These are phyloP conservation scores for Penicillium sp. DNA, from an alignment of 2,329 filamentous ascomycete genomes.

Conservation along the genomic window DNA sequence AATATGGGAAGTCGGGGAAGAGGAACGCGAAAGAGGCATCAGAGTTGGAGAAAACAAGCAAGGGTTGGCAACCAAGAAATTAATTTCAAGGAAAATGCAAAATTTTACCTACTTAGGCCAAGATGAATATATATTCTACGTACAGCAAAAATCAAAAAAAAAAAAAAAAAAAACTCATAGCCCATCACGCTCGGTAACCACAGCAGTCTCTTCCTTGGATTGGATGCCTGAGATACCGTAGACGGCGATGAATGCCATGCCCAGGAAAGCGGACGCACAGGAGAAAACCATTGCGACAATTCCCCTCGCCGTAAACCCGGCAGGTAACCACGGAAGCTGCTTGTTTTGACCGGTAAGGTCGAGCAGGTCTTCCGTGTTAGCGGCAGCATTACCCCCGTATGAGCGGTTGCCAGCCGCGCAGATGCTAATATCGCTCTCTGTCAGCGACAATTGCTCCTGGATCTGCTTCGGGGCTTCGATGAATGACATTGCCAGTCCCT, in stretches of 20 bases:
- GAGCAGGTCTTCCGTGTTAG: conserved; percentile 61
- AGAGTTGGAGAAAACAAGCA: neutral
- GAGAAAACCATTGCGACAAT: conserved; percentile 74
- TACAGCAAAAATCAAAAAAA: neutral
- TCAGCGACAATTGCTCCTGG: conserved; percentile 60
- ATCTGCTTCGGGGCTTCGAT: conserved; percentile 62
- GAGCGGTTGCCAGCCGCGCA: conserved; percentile 56
- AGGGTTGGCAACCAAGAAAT: neutral
- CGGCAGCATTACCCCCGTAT: conserved; percentile 69
- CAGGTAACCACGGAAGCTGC: conserved; percentile 57
- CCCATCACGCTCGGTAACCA: neutral
- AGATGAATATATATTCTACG: neutral
- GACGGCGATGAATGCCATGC: conserved; percentile 64
- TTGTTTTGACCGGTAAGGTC: conserved; percentile 62
- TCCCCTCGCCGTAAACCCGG: conserved; percentile 68
- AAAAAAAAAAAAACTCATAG: neutral
- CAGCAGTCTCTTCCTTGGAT: neutral
- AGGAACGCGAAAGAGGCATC: neutral
- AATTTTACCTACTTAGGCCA: neutral
- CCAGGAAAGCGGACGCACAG: conserved; percentile 64
- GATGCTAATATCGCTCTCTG: conserved; percentile 56
- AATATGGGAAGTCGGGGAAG: no score
- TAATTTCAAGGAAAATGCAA: neutral
- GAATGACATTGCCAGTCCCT: conserved; percentile 64
- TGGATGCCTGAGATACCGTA: conserved; percentile 46